phyloP scores from a whole-genome alignment of 148 eudicot genomes.

The Arctostaphylos glauca region DNA sequence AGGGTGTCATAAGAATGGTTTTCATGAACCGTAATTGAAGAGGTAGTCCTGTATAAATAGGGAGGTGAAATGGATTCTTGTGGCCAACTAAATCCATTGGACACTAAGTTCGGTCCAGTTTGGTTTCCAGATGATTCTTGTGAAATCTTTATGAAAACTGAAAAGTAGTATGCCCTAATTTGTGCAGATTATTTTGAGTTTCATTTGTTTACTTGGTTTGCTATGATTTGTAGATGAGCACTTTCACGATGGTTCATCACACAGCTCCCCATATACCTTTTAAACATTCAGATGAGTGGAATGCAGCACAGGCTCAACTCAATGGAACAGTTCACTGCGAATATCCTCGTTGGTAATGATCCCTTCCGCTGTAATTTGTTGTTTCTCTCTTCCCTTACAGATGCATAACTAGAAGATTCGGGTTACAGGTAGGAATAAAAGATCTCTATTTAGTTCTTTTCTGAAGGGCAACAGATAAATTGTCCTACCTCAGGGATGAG shows the following conservation, averaged over 20 bases:
- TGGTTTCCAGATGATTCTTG: background rate
- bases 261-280: slow-evolving; percentile 98
- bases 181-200: background rate
- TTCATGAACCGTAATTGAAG: background rate
- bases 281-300: slow-evolving; percentile 69
- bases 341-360: slow-evolving; percentile 78
- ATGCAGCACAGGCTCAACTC: slow-evolving; percentile 94
- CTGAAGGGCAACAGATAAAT: background rate
- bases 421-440: background rate
- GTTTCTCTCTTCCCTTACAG: background rate
- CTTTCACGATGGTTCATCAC: slow-evolving; percentile 94
- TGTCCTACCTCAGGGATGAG: background rate
- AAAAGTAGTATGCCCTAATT: background rate
- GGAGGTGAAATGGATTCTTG: background rate
- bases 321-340: slow-evolving; percentile 94
- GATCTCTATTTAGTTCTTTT: background rate
- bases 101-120: background rate
- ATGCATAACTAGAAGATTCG: slow-evolving; percentile 5
- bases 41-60: background rate
- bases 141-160: background rate
- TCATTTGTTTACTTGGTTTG: background rate
- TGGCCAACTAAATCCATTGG: background rate
- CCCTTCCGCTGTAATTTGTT: background rate
- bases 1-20: background rate
- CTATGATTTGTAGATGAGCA: slow-evolving; percentile 73